Evolutionary conservation across 352 stramenopile genomes (phyloP).

Genomic region (Globisporangium rhizosaccharum): DNA sequence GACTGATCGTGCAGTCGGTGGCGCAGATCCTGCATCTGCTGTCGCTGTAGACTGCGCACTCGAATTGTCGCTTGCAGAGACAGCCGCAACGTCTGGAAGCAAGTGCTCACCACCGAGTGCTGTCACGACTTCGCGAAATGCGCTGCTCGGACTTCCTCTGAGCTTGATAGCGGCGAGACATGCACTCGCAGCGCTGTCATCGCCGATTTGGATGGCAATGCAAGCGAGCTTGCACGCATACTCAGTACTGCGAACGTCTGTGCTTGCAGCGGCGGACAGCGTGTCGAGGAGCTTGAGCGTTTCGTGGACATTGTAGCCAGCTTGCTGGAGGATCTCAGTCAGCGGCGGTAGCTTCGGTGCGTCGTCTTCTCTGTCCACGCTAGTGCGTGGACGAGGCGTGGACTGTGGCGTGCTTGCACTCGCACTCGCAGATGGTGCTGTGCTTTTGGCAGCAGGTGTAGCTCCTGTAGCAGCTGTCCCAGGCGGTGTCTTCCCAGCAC

Average conservation of each 20-base stretch:
- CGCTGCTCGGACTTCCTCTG: constrained; percentile 23
- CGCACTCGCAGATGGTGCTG: neutral
- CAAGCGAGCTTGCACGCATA: constrained; percentile 32
- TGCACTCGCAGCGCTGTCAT: constrained; percentile 13
- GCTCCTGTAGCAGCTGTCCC: neutral
- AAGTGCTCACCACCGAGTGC: constrained; percentile 25
- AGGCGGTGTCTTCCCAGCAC: neutral
- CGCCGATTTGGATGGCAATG: constrained; percentile 14
- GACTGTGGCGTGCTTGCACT: constrained; percentile 7
- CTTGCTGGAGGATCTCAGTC: constrained; percentile 29
- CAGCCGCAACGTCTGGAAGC: constrained; percentile 19
- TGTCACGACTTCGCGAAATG: constrained; percentile 30
- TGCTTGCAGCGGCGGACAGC: neutral
- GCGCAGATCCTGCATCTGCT: constrained; percentile 9
- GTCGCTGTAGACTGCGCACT: neutral
- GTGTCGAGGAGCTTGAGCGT: constrained; percentile 23
- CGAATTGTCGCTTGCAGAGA: neutral
- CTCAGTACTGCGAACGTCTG: constrained; percentile 22
- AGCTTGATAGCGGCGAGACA: constrained; percentile 45
- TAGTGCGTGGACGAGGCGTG: constrained; percentile 4
- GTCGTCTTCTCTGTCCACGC: neutral
- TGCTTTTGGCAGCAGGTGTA: neutral
- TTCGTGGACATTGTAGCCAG: constrained; percentile 26
- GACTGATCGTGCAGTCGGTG: constrained; percentile 21
- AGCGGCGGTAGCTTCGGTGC: constrained; percentile 21